Evolutionary conservation across 169 alveolate species (phyloP).

Genomic region (Plasmodium inui): DNA sequence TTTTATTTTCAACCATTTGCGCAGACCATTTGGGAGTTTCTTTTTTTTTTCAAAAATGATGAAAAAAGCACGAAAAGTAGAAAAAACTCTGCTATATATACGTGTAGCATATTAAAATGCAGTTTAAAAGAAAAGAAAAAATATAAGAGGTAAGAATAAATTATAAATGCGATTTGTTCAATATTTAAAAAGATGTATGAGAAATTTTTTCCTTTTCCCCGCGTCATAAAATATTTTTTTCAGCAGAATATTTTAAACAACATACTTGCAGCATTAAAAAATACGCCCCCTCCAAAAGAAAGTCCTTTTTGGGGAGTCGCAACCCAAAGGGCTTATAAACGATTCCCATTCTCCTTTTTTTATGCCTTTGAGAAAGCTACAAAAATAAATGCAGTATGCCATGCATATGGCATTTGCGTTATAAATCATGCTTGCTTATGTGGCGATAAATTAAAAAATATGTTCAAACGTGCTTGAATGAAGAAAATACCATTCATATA

Average conservation of each 20-base stretch:
- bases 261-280: not conserved
- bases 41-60: not conserved
- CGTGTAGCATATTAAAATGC: not conserved
- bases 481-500: not conserved
- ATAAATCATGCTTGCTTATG: not conserved
- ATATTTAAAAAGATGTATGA: not conserved
- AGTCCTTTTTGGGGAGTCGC: not conserved
- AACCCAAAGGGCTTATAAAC: not conserved
- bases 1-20: not conserved
- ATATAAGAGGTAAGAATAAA: not conserved
- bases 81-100: not conserved
- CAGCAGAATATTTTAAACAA: not conserved
- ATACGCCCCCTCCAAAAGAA: not conserved
- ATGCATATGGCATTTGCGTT: not conserved
- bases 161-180: not conserved
- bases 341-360: not conserved
- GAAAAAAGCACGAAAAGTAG: constrained; percentile 8
- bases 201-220: not conserved
- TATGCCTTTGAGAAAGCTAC: not conserved
- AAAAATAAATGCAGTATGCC: not conserved
- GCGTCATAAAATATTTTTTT: not conserved
- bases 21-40: not conserved
- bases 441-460: not conserved
- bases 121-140: not conserved
- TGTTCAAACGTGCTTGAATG: not conserved